Evolutionary conservation across 352 stramenopile genomes (phyloP), one percentile per base, ranked within the genome.

Genomic region (Blastocystis sp.): DNA sequence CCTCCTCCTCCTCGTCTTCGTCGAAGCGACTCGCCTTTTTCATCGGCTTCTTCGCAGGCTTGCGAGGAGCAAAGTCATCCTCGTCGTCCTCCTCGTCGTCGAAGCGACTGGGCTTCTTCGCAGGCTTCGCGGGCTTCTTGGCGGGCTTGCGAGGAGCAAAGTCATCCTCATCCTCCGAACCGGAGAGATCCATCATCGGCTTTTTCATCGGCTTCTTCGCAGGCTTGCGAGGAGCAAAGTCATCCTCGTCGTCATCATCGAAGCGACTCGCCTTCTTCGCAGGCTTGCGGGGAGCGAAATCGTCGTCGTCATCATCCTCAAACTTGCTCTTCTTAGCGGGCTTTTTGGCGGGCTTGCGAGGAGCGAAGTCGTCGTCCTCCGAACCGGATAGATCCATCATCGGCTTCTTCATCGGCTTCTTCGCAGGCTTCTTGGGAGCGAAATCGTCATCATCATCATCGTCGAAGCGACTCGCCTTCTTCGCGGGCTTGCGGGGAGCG

Each of bases 11-110:
- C n/a, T n/a, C n/a, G 11, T 77, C 65, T 18, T 77, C 65, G 27
- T 57, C 44, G 32, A 40, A n/a, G n/a, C n/a, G n/a, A n/a, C n/a
- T n/a, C n/a, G n/a, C 14, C 16, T 73, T 51, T 32, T 21, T 34
- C n/a, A n/a, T n/a, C 53, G 65, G 65, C 32, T 77, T 77, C 65
- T 77, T 77, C n/a, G 65, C 65, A 1, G 65, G 57, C 34, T 69
- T 69, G 11, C 24, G 24, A 46, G 57, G 65, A 57, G 44, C 51
- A 42, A 77, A 57, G 44, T 77, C 65, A 8, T 73, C 63, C 51
- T 77, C 65, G 14, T 69, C 57, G 6, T 77, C 65, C 14, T 49
- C 14, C 44, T 51, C 61, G 18, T 84, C 71, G 9, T 76, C 42
- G 16, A 14, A 40, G 18, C 51, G n/a, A 57, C 27, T 9, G 18